A percentile compares a stretch with the other conserved stretches of the same genome.
Evolutionary conservation across 2,329 filamentous ascomycete species (phyloP).

Genomic region (Cladosporium austrohemisphaericum): DNA sequence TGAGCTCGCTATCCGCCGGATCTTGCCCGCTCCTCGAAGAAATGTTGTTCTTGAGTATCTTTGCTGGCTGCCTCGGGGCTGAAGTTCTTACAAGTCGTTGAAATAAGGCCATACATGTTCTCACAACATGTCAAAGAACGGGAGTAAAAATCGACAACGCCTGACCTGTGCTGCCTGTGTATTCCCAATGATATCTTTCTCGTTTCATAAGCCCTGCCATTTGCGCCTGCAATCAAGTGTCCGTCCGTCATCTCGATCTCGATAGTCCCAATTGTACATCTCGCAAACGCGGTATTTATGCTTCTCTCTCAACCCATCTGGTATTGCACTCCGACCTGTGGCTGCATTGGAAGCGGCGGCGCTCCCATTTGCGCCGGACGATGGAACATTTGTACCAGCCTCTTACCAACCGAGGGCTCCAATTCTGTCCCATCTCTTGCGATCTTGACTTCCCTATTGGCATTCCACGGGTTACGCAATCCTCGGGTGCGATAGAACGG

Average conservation of each 20-base stretch:
- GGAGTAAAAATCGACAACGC: neutral
- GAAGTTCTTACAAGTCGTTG: neutral
- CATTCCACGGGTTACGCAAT: slow-evolving; percentile 89
- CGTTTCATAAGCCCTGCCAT: slow-evolving; percentile 7
- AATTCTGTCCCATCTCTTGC: slow-evolving; percentile 91
- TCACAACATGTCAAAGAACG: too few relatives aligned
- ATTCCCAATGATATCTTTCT: slow-evolving; percentile 10
- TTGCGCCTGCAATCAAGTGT: neutral
- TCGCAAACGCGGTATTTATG: too few relatives aligned
- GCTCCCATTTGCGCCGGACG: slow-evolving; percentile 18
- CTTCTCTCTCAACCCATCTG: too few relatives aligned
- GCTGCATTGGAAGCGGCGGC: slow-evolving; percentile 10
- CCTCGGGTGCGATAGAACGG: slow-evolving; percentile 88
- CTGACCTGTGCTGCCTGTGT: slow-evolving; percentile 1
- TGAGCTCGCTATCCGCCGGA: too few relatives aligned
- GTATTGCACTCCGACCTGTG: neutral
- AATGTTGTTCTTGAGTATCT: too few relatives aligned
- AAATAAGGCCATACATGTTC: neutral
- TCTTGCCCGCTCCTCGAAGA: too few relatives aligned
- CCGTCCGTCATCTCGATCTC: neutral
- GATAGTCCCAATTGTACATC: too few relatives aligned
- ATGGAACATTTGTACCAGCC: slow-evolving; percentile 70
- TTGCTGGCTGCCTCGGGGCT: too few relatives aligned
- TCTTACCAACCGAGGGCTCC: slow-evolving; percentile 74
- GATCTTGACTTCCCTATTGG: slow-evolving; percentile 93